Evolutionary conservation across 176 grass and related monocot species (phyloP).

Genomic region (Guadua angustifolia): DNA sequence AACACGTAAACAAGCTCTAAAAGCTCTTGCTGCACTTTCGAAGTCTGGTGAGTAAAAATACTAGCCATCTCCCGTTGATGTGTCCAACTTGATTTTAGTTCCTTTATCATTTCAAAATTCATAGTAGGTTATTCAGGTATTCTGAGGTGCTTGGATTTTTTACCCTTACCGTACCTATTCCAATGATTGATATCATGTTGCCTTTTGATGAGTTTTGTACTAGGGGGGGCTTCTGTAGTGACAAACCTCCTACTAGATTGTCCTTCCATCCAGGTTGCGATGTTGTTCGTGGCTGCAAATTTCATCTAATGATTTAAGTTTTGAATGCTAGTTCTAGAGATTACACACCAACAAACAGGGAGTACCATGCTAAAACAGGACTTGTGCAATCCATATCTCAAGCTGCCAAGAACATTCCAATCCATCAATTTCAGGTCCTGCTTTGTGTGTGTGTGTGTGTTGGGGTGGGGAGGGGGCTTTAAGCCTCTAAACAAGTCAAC

Average conservation of each 20-base stretch:
- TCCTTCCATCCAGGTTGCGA: background rate
- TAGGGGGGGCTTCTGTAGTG: background rate
- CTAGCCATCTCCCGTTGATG: background rate
- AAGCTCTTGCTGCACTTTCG: conserved; percentile 75
- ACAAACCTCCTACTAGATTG: background rate
- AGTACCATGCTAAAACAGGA: background rate
- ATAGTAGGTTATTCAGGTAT: conserved; percentile 8
- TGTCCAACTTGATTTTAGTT: conserved; percentile 23
- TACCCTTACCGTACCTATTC: background rate
- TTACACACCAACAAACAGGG: background rate
- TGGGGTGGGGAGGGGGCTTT: too few species aligned
- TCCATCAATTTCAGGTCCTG: background rate
- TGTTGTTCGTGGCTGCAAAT: background rate
- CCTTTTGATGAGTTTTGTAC: conserved; percentile 27
- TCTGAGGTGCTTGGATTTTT: conserved; percentile 2
- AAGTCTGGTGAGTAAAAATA: conserved; percentile 64
- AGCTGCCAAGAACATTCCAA: conserved; percentile 2
- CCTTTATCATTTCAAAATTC: background rate
- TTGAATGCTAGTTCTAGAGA: conserved; percentile 23
- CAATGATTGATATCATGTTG: conserved; percentile 19
- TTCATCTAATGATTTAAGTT: conserved; percentile 17
- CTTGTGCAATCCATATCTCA: background rate
- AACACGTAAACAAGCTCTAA: conserved; percentile 81
- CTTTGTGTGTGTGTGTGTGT: too few species aligned
- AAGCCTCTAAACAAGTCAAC: too few species aligned